phyloP scores from a whole-genome alignment of 2,329 filamentous ascomycete genomes.

The Verticillium isaacii region DNA sequence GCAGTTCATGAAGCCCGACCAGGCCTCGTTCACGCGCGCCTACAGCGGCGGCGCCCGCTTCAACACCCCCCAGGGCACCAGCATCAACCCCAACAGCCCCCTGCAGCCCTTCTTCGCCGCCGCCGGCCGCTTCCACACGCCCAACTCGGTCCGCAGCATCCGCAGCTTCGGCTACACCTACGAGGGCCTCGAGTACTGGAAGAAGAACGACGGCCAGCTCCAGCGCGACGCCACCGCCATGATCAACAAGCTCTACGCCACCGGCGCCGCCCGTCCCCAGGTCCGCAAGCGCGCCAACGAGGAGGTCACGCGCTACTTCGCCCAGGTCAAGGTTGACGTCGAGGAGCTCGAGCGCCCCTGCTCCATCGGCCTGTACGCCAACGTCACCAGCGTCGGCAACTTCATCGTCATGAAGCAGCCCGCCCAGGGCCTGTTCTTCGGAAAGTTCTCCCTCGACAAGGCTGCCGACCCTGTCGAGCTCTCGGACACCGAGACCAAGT shows the following conservation, averaged over 20 bases:
- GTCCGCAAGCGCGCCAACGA: background rate
- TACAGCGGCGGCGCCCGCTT: conserved; percentile 33
- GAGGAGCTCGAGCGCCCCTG: conserved; percentile 26
- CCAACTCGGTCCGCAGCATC: conserved; percentile 23
- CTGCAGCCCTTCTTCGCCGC: conserved; percentile 45
- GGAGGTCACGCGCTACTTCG: conserved; percentile 24
- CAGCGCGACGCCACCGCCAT: conserved; percentile 54
- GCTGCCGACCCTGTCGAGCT: conserved; percentile 1
- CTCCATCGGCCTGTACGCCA: conserved; percentile 26
- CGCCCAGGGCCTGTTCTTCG: conserved; percentile 3
- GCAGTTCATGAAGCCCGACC: conserved; percentile 36
- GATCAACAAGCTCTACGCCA: conserved; percentile 47
- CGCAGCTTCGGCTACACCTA: conserved; percentile 35
- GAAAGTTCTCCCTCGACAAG: conserved; percentile 3
- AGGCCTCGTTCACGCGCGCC: conserved; percentile 26
- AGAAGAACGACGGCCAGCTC: conserved; percentile 52
- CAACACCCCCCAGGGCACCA: conserved; percentile 32
- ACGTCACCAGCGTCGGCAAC: conserved; percentile 23
- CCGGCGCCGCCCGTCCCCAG: background rate
- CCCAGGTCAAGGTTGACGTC: conserved; percentile 30
- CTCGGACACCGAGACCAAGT: background rate
- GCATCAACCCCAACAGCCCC: conserved; percentile 36
- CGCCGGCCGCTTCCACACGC: conserved; percentile 37
- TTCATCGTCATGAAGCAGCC: conserved; percentile 26
- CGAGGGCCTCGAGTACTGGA: conserved; percentile 37